These are phyloP conservation scores for Yamadazyma songkhlaensis DNA, from an alignment of 1,139 yeast species.

Conservation along the genomic window DNA sequence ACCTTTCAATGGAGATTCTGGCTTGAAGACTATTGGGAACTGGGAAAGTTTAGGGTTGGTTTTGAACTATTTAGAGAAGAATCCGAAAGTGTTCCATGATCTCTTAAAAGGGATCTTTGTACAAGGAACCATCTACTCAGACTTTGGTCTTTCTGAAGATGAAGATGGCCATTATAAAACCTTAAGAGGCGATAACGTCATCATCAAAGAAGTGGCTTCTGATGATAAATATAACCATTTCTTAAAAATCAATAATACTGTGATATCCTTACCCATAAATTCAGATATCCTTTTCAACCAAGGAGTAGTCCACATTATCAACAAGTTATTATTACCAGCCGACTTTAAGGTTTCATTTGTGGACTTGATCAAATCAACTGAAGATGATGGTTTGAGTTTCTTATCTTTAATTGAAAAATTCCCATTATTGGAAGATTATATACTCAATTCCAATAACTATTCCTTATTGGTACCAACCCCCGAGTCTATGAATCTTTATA, in stretches of 20 bases:
- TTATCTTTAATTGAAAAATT: constrained; percentile 43
- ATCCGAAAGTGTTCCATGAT: constrained; percentile 47
- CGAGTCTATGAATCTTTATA: constrained; percentile 51
- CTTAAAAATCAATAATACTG: constrained; percentile 26
- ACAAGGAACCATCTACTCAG: constrained; percentile 66
- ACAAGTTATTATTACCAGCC: constrained; percentile 56
- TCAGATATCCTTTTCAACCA: constrained; percentile 74
- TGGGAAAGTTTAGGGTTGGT: constrained; percentile 71
- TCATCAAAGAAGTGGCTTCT: constrained; percentile 17
- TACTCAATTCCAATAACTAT: constrained; percentile 20
- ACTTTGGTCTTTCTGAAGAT: constrained; percentile 36
- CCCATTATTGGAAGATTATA: constrained; percentile 23
- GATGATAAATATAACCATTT: constrained; percentile 26
- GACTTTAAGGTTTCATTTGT: constrained; percentile 50
- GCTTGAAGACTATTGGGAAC: constrained; percentile 20
- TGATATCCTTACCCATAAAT: constrained; percentile 35
- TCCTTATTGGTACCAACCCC: constrained; percentile 77
- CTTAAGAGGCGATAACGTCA: constrained; percentile 36
- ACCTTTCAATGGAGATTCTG: constrained; percentile 6
- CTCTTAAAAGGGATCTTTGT: constrained; percentile 60
- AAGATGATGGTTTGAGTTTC: constrained; percentile 40
- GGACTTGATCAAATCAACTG: constrained; percentile 52
- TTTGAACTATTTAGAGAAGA: constrained; percentile 53
- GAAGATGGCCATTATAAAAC: constrained; percentile 24
- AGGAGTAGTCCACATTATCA: constrained; percentile 81